These are phyloP conservation scores for Cyclotella kingstonii DNA, from an alignment of 108 stramenopile species.

Conservation along the genomic window DNA sequence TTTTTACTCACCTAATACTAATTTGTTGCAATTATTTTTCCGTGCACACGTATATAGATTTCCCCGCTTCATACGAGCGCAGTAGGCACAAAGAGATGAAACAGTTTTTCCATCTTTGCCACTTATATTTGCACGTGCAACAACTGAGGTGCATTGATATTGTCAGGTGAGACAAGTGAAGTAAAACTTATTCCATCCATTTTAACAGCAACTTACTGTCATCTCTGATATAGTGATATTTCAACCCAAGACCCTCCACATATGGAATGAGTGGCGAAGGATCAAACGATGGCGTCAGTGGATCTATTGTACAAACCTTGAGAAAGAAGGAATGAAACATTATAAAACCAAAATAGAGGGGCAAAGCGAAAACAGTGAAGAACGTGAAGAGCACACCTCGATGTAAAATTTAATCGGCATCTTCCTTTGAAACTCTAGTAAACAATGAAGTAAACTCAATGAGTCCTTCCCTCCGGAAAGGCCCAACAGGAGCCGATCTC, in stretches of 20 bases:
- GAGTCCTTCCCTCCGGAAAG: slow-evolving; percentile 99
- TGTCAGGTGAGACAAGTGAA: too few relatives aligned
- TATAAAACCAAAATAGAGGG: neutral
- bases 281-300: slow-evolving; percentile 96
- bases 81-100: slow-evolving; percentile 92
- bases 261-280: slow-evolving; percentile 96
- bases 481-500: slow-evolving; percentile 92
- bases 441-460: slow-evolving; percentile 88
- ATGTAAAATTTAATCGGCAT: slow-evolving; percentile 91
- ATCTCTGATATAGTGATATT: slow-evolving; percentile 94
- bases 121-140: slow-evolving; percentile 78
- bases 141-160: too few relatives aligned
- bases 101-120: slow-evolving; percentile 88
- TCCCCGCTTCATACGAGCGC: slow-evolving; percentile 98
- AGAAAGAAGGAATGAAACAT: neutral
- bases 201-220: slow-evolving; percentile 44
- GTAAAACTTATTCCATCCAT: neutral
- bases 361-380: neutral
- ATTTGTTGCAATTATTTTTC: slow-evolving; percentile 89
- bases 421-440: slow-evolving; percentile 87
- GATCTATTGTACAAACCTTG: slow-evolving; percentile 91
- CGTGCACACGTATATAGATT: slow-evolving; percentile 90
- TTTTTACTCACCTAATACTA: slow-evolving; percentile 78
- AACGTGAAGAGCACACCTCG: slow-evolving; percentile 44
- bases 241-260: slow-evolving; percentile 91